phyloP scores from a whole-genome alignment of 2,329 filamentous ascomycete species.

The Fusarium denticulatum region DNA sequence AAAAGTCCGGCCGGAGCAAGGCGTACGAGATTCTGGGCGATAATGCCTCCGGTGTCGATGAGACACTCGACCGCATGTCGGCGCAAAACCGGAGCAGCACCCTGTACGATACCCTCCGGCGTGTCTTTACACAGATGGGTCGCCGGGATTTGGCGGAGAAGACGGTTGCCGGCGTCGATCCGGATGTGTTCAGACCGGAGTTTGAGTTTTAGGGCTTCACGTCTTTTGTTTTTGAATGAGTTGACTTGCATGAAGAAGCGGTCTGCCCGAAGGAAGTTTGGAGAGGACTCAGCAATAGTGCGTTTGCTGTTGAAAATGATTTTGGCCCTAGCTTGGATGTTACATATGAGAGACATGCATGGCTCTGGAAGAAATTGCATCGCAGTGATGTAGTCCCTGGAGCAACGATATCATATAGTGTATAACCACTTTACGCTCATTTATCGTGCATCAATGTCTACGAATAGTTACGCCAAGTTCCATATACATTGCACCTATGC shows the following conservation, averaged over 20 bases:
- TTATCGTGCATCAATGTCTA: background rate
- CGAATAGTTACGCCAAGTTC: background rate
- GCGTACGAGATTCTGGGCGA: constrained; percentile 82
- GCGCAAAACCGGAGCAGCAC: constrained; percentile 97
- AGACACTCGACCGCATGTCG: constrained; percentile 85
- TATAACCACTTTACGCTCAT: background rate
- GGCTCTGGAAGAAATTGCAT: constrained; percentile 6
- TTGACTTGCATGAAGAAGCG: constrained; percentile 7
- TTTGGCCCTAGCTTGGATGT: constrained; percentile 9
- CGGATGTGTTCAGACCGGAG: constrained; percentile 86
- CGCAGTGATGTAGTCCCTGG: constrained; percentile 1
- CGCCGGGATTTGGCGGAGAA: constrained; percentile 86
- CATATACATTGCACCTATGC: background rate
- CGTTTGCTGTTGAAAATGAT: constrained; percentile 2
- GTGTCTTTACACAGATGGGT: constrained; percentile 98
- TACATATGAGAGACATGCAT: constrained; percentile 20
- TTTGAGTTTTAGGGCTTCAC: constrained; percentile 76
- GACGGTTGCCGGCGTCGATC: constrained; percentile 90
- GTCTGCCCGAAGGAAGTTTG: background rate
- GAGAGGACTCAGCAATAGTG: background rate
- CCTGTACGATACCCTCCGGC: constrained; percentile 89
- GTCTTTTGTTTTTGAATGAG: background rate
- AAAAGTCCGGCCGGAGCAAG: constrained; percentile 83
- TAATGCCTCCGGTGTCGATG: constrained; percentile 64
- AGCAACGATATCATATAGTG: background rate